Conservation (phyloP, 2,329 filamentous ascomycete species). For the Pseudocercospora macadamiae region DNA sequence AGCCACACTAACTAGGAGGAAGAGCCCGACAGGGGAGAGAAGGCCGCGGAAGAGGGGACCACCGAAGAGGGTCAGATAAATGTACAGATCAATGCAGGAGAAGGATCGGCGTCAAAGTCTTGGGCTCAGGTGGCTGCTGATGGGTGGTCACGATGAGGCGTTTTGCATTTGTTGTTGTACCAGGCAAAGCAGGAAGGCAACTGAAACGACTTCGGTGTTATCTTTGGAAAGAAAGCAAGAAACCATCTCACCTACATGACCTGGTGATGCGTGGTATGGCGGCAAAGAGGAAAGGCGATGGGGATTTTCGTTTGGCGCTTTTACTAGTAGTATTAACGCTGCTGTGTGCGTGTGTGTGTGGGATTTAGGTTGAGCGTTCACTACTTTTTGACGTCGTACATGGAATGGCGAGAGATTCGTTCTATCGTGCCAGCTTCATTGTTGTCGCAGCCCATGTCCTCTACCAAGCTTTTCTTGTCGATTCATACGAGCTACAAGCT, state of each 20-base stretch:
- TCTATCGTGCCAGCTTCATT: background rate
- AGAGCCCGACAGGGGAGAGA: background rate
- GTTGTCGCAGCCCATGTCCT: background rate
- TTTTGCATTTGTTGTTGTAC: slow-evolving; percentile 13
- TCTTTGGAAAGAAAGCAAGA: slow-evolving; percentile 6
- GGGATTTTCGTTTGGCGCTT: background rate
- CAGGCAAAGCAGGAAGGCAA: slow-evolving; percentile 15
- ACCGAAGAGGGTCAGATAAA: background rate
- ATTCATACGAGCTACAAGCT: too few relatives aligned
- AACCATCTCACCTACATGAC: slow-evolving; percentile 4
- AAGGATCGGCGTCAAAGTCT: background rate
- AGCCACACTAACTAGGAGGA: slow-evolving; percentile 3
- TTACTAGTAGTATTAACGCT: background rate
- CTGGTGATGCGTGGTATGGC: slow-evolving; percentile 1
- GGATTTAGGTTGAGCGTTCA: slow-evolving; percentile 2
- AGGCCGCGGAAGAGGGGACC: background rate
- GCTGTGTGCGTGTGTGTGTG: background rate
- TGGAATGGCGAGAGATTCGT: background rate
- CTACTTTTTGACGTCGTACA: background rate
- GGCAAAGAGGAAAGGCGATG: background rate
- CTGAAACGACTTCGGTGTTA: slow-evolving; percentile 3
- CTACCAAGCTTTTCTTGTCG: background rate
- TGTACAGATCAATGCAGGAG: too few relatives aligned
- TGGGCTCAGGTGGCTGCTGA: background rate
- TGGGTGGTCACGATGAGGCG: background rate